These are phyloP conservation scores for Isochrysis galbana DNA, from an alignment of 78 protist species.

Conservation along the genomic window DNA sequence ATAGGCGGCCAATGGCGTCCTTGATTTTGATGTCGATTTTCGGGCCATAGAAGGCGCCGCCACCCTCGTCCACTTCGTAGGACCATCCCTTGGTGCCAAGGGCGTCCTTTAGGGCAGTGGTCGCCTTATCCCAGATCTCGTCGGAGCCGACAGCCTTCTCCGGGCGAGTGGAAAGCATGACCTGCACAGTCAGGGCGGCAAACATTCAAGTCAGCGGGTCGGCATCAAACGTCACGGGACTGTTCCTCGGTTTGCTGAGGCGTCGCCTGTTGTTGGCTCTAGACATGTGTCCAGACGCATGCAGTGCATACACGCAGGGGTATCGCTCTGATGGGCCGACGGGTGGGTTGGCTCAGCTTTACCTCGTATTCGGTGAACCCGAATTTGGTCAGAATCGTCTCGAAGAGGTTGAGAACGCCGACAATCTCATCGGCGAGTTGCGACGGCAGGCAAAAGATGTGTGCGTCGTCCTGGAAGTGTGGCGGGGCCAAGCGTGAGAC, in stretches of 20 bases:
- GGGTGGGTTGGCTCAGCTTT: no score
- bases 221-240: no score
- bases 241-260: no score
- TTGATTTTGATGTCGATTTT: slow-evolving; percentile 50
- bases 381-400: slow-evolving; percentile 25
- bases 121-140: slow-evolving; percentile 47
- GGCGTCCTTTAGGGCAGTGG: not conserved
- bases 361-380: slow-evolving; percentile 26
- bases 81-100: slow-evolving; percentile 41
- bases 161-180: slow-evolving; percentile 53
- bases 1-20: slow-evolving; percentile 49
- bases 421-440: slow-evolving; percentile 49
- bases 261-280: no score
- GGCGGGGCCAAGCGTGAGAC: not conserved
- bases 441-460: slow-evolving; percentile 53
- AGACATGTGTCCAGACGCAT: no score
- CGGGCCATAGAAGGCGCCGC: slow-evolving; percentile 64
- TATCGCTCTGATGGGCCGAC: no score
- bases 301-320: no score
- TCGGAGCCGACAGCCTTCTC: slow-evolving; percentile 55
- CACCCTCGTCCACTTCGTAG: slow-evolving; percentile 47
- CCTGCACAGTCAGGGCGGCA: no score
- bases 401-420: slow-evolving; percentile 31
- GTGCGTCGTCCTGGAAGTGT: slow-evolving; percentile 64
- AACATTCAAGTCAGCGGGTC: no score